Percentiles rank a stretch among this genome's conserved stretches.
phyloP scores from a whole-genome alignment of 2,329 filamentous ascomycete genomes.

The Elsinoe fawcettii region DNA sequence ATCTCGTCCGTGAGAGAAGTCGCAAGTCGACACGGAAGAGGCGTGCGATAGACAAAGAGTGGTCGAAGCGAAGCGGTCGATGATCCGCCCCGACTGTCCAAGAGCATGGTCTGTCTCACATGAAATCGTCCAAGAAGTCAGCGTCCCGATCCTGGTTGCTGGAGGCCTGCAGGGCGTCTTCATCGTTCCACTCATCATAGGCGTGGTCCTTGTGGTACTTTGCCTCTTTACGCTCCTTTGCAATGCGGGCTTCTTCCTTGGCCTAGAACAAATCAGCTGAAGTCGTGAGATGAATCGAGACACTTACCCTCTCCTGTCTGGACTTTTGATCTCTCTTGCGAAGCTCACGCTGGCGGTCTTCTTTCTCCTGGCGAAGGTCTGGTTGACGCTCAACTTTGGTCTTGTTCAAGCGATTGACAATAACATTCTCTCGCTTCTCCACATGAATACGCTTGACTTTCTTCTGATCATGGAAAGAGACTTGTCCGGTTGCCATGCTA shows the following conservation, averaged over 20 bases:
- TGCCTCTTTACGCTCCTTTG: conserved; percentile 76
- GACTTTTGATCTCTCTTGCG: conserved; percentile 62
- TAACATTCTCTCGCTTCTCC: conserved; percentile 70
- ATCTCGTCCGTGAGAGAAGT: background rate
- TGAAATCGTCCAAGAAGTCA: conserved; percentile 85
- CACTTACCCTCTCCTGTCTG: conserved; percentile 52
- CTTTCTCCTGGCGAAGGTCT: conserved; percentile 73
- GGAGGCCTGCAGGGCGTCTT: conserved; percentile 66
- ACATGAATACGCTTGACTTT: conserved; percentile 80
- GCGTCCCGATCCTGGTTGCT: conserved; percentile 80
- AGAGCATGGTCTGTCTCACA: conserved; percentile 38
- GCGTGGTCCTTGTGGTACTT: conserved; percentile 97
- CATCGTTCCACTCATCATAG: conserved; percentile 84
- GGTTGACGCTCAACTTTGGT: conserved; percentile 84
- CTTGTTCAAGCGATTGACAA: conserved; percentile 97
- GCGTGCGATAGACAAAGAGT: background rate
- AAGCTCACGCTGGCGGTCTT: conserved; percentile 64
- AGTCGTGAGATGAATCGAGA: conserved; percentile 29
- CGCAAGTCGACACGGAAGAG: background rate
- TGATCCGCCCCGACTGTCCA: too few relatives aligned
- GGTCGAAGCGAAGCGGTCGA: background rate
- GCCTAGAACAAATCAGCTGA: conserved; percentile 36
- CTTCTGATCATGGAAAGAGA: conserved; percentile 84
- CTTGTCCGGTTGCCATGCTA: conserved; percentile 90
- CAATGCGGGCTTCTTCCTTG: conserved; percentile 65